Evolutionary conservation across 164 flowering plant species (phyloP).

Genomic region (Annona squamosa): DNA sequence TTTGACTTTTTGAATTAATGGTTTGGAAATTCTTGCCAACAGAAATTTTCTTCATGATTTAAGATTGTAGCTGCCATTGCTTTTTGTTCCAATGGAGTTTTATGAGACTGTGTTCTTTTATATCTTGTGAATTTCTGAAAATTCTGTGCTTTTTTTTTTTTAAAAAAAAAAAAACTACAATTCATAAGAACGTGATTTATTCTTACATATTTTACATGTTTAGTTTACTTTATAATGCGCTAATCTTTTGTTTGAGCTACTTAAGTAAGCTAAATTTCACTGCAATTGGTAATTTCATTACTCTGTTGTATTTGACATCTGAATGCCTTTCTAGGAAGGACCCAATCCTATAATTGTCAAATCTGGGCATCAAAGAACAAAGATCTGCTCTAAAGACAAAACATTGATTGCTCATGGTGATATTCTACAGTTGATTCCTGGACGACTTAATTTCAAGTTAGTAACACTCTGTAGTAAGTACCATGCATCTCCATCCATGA

Average conservation of each 20-base stretch:
- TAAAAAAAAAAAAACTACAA: too few species aligned
- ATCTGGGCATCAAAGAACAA: slow-evolving; percentile 47
- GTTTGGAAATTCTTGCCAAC: too few species aligned
- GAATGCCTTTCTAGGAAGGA: slow-evolving; percentile 50
- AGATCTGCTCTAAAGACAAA: slow-evolving; percentile 40
- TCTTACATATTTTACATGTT: too few species aligned
- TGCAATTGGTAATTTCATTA: slow-evolving; percentile 1
- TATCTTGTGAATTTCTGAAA: too few species aligned
- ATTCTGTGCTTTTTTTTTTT: background rate
- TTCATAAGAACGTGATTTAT: too few species aligned
- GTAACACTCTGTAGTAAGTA: slow-evolving; percentile 12
- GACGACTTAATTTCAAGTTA: slow-evolving; percentile 60
- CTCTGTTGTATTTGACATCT: background rate
- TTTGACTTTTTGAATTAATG: too few species aligned
- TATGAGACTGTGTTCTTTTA: background rate
- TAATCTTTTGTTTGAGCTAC: too few species aligned
- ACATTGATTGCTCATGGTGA: slow-evolving; percentile 43
- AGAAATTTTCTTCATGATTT: too few species aligned
- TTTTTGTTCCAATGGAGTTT: background rate
- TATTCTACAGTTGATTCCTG: slow-evolving; percentile 84
- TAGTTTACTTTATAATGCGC: too few species aligned
- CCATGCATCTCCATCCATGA: slow-evolving; percentile 10
- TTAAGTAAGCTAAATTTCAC: background rate
- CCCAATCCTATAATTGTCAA: slow-evolving; percentile 73
- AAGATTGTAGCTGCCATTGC: background rate